Evolutionary conservation across 768 basidiomycete species (phyloP), one percentile per base, ranked within the genome.

Genomic region (Auriscalpium vulgare): DNA sequence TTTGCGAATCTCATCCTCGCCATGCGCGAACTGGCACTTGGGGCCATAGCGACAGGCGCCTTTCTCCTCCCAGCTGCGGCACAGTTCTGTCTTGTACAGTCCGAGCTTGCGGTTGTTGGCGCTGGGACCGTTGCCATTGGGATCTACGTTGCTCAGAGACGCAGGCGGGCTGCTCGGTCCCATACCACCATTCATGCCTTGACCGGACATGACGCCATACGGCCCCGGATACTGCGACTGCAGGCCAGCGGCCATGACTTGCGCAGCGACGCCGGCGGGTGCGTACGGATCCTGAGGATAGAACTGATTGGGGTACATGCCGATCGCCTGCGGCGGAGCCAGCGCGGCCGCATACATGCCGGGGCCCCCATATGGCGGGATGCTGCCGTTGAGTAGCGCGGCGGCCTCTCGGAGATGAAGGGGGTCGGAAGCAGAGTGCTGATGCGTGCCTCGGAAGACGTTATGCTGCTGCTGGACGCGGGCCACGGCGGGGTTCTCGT

Each of bases 21-120:
- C 93, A 66, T 95, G 92, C 23, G 92, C 92, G 67, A 95, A 95
- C 68, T 95, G 92, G 66, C 92, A 95, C 71, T 94, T 94, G 50
- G 82, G 69, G 6, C 88, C 89, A 63, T 95, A 95, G 37, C 92
- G 79, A 67, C 91, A 93, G 14, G 81, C 71, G 2, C 89, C 89
- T 67, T 93, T 93, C 72, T 93, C 91, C 68, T 93, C 91, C 91
- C 91, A 93, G 67, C 91, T 94, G 59, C 88, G 76, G 70, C 91
- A 93, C 48, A 93, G 62, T 68, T 92, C 88, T 0, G 92, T 94
- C 76, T 95, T 95, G 76, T 95, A 95, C 48, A 95, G 67, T 16
- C 88, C 90, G 23, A 93, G 72, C 74, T 95, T 95, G 63, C 92
- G 80, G 67, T 95, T 95, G 72, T 94, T 94, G 10, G 91, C 88